Evolutionary conservation across 2,329 filamentous ascomycete species (phyloP), one percentile per base, ranked within the genome.

Genomic region (Orbilia quercus): DNA sequence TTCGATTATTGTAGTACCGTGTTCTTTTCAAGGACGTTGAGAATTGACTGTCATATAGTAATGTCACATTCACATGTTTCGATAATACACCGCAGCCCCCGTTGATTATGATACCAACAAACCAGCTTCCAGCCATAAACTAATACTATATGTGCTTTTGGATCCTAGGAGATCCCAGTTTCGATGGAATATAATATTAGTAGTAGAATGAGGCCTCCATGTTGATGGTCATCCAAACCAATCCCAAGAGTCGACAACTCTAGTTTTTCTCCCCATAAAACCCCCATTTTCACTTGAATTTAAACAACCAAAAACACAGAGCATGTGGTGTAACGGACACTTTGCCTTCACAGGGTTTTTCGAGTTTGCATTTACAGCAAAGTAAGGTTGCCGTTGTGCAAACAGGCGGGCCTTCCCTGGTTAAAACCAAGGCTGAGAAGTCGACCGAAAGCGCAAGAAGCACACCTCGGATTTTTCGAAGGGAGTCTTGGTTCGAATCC

Each of bases 401-500:
- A 40, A 54, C 36, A 67, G 9, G n/a, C 44, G 53, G 63, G 64
- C 64, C 40, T 70, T 64, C 38, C 58, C 66, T 45, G 55, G n/a
- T n/a, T n/a, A 23, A 53, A 55, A 20, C 22, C 60, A 62, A 58
- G 48, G 64, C n/a, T n/a, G n/a, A n/a, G n/a, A n/a, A n/a, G n/a
- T 38, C 53, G 58, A n/a, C 53, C 42, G 40, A 2, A 47, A 22
- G 38, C 23, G 22, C 50, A 53, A 54, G 47, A 22, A 71, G n/a
- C 58, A 71, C 51, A 64, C 66, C 59, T 71, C 58, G 18, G 20
- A 3, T 50, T 64, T 20, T 28, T 22, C 12, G 58, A 53, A 71
- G 59, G 66, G 58, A 42, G 64, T 64, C 66, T 71, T 71, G 66
- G 66, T 71, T 71, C 66, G 66, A 71, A 71, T 71, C 66, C 66